These are phyloP conservation scores for Populus davidiana DNA, from an alignment of 345 rosid genomes.

Conservation along the genomic window DNA sequence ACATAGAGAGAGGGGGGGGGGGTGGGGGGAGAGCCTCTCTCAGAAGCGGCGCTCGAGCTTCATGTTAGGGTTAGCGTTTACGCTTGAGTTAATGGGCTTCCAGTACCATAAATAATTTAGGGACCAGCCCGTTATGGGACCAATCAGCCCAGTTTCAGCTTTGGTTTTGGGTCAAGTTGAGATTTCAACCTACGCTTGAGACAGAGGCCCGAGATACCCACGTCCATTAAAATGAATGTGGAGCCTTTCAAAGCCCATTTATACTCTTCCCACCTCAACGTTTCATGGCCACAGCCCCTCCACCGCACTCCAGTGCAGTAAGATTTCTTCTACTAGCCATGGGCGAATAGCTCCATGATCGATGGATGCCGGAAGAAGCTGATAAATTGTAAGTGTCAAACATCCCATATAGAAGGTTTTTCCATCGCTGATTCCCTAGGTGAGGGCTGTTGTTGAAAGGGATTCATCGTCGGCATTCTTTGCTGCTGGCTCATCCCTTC, in stretches of 20 bases:
- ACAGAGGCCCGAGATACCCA: background rate
- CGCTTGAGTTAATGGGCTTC: background rate
- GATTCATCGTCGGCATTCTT: conserved; percentile 38
- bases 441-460: conserved; percentile 43
- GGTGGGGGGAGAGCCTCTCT: background rate
- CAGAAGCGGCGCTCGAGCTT: background rate
- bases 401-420: conserved; percentile 52
- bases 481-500: conserved; percentile 46
- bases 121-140: background rate
- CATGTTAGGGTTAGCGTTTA: conserved; percentile 21
- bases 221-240: background rate
- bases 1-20: background rate
- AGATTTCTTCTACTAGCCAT: background rate
- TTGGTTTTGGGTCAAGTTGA: background rate
- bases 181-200: background rate
- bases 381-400: conserved; percentile 17
- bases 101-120: background rate
- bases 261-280: background rate
- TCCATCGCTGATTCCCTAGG: conserved; percentile 46
- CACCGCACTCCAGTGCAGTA: no score
- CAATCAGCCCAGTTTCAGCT: background rate
- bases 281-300: no score
- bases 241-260: background rate
- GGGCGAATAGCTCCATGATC: background rate
- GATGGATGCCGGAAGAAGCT: background rate